phyloP scores from a whole-genome alignment of 306 rosid species.

The Spatholobus suberectus region DNA sequence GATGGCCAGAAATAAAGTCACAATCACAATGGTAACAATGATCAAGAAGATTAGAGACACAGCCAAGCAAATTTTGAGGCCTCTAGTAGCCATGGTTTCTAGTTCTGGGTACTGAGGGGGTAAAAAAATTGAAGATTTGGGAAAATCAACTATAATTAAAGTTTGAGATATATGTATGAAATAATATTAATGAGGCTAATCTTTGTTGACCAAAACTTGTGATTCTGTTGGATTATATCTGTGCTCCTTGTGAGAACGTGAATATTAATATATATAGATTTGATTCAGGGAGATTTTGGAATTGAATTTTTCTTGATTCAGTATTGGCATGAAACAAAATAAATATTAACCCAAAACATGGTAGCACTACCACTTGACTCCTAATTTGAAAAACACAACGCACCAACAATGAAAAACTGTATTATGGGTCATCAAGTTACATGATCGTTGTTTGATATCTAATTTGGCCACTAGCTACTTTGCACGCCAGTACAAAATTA shows the following conservation, averaged over 20 bases:
- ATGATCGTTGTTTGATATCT: slow-evolving; percentile 1
- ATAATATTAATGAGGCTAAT: neutral
- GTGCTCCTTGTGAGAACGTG: neutral
- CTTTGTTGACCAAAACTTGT: neutral
- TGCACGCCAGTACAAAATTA: neutral
- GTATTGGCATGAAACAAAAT: neutral
- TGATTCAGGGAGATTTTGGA: neutral
- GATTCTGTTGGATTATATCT: neutral
- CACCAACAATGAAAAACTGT: neutral
- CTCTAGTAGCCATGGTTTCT: slow-evolving; percentile 41
- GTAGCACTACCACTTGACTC: neutral
- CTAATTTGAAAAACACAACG: neutral
- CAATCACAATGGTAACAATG: slow-evolving; percentile 19
- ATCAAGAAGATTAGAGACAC: slow-evolving; percentile 32
- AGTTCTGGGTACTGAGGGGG: neutral
- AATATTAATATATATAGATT: neutral
- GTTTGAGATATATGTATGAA: neutral
- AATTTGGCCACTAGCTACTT: neutral
- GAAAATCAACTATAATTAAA: neutral
- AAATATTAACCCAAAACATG: neutral
- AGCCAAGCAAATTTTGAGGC: slow-evolving; percentile 44
- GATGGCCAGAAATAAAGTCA: slow-evolving; percentile 45
- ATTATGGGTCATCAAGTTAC: neutral
- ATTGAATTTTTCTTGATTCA: neutral
- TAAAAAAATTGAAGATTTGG: neutral